Conservation (phyloP, 306 rosid genomes). For the Trifolium repens region DNA sequence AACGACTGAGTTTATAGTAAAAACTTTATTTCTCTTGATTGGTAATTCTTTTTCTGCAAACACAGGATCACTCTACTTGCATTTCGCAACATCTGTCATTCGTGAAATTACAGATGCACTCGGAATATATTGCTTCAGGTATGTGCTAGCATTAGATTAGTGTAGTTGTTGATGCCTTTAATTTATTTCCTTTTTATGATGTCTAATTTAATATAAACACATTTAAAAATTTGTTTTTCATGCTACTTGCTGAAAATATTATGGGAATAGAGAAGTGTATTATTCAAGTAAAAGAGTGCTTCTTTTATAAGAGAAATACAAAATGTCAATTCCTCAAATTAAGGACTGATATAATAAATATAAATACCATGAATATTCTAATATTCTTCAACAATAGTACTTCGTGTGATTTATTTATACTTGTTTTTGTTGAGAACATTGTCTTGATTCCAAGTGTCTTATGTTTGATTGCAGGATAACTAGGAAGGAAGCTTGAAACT, state of each 20-base stretch:
- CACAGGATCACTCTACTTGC: conserved; percentile 73
- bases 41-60: conserved; percentile 39
- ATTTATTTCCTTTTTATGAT: conserved; percentile 11
- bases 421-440: background rate
- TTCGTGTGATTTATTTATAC: background rate
- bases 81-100: conserved; percentile 80
- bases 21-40: conserved; percentile 9
- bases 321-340: too few species aligned
- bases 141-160: conserved; percentile 35
- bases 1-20: background rate
- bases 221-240: background rate
- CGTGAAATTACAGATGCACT: conserved; percentile 82
- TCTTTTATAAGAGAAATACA: too few species aligned
- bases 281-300: too few species aligned
- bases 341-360: too few species aligned
- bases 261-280: too few species aligned
- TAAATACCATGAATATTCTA: background rate
- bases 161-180: background rate
- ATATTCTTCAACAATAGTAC: background rate
- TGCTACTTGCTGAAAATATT: background rate
- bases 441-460: background rate
- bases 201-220: background rate
- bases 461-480: conserved; percentile 23
- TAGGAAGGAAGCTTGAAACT: conserved; percentile 24
- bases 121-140: conserved; percentile 97